Evolutionary conservation across 331 rosid genomes (phyloP), one percentile per base, ranked within the genome.

Genomic region (Quercus phellos): DNA sequence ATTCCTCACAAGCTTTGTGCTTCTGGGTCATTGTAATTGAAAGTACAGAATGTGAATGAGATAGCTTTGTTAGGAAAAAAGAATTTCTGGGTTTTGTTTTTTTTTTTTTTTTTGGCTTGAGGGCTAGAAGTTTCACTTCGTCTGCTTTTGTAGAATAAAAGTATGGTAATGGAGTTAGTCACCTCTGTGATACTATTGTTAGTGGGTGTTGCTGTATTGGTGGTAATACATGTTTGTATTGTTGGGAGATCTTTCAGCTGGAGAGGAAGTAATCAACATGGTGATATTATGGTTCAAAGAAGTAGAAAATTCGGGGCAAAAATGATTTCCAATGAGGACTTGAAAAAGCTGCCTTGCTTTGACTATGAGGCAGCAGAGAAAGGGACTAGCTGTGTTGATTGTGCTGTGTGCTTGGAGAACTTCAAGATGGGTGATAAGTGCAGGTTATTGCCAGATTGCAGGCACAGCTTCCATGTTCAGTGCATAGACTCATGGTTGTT

Each of bases 401-500:
- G 97, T 79, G 94, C 94, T 11, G 86, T 92, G 75, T 94, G 98
- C 73, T 81, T 90, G 60, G 94, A 94, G 75, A 89, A 50, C 63
- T 85, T 91, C 82, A 81, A 87, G 81, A 68, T 24, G 21, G 96
- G 94, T 22, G 98, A 90, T 26, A 73, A 38, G 26, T 90, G 97
- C 79, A 90, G 97, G 54, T 80, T 90, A 70, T 73, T 92, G 82
- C 96, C 97, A 0, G 83, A 84, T 69, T 94, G 98, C 72, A 78
- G 67, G 14, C 98, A 94, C 67, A 86, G 78, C 46, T 92, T 92
- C 59, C 97, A 94, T 84, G 87, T 82, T 14, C 89, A 76, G 12
- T 94, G 98, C 30, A 84, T 92, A 55, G 96, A 92, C 17, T 61
- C 79, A 0, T 92, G 96, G 98, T 70, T 90, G 55, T 53, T 90